Conservation (phyloP, 2,329 filamentous ascomycete genomes). For the Pseudocercospora musae region DNA sequence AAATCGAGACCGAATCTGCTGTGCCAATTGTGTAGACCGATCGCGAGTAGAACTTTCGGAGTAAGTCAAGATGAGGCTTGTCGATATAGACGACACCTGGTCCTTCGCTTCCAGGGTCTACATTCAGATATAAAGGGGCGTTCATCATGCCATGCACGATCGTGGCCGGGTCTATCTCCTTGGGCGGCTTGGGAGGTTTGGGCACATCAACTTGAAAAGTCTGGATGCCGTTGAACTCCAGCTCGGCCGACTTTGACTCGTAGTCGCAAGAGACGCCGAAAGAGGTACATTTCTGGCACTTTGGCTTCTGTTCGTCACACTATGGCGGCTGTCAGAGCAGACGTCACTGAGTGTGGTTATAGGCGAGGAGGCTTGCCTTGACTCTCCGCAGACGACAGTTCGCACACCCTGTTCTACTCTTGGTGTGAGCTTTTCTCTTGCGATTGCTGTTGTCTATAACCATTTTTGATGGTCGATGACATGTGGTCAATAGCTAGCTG, state of each 20-base stretch:
- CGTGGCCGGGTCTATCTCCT: constrained; percentile 7
- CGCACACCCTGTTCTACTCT: constrained; percentile 53
- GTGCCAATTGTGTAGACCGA: constrained; percentile 29
- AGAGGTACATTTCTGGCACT: constrained; percentile 49
- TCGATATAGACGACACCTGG: constrained; percentile 18
- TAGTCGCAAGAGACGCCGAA: constrained; percentile 51
- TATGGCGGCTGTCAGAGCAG: constrained; percentile 23
- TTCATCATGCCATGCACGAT: constrained; percentile 15
- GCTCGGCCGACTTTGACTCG: constrained; percentile 26
- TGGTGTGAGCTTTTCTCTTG: constrained; percentile 43
- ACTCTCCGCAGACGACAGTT: constrained; percentile 57
- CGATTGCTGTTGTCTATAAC: constrained; percentile 7
- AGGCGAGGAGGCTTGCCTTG: constrained; percentile 41
- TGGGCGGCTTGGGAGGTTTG: constrained; percentile 2
- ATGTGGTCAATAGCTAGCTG: too few species aligned
- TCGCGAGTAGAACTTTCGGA: constrained; percentile 25
- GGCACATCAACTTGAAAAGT: constrained; percentile 20
- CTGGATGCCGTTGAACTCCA: constrained; percentile 24
- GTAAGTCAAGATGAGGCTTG: constrained; percentile 21
- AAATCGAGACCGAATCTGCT: constrained; percentile 21
- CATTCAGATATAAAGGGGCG: constrained; percentile 17
- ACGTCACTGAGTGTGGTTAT: background rate
- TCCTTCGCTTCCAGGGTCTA: constrained; percentile 9
- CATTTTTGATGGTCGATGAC: constrained; percentile 1
- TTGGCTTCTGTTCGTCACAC: constrained; percentile 55